phyloP scores from a whole-genome alignment of 768 basidiomycete genomes.

The Pholiota microspora region DNA sequence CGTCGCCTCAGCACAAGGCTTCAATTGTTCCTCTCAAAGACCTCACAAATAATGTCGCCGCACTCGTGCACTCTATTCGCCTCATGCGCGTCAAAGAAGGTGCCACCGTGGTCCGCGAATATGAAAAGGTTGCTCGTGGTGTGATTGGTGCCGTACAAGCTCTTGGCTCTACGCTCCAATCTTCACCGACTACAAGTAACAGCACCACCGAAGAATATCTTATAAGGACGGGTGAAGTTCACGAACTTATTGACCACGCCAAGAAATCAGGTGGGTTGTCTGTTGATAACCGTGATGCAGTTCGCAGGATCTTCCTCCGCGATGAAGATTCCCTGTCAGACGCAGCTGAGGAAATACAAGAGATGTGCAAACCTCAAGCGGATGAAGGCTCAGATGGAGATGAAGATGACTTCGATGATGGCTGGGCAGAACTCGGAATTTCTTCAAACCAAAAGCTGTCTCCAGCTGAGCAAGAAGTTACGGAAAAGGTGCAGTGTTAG shows the following conservation, averaged over 20 bases:
- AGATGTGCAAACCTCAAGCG: slow-evolving; percentile 44
- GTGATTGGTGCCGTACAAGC: slow-evolving; percentile 43
- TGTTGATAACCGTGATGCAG: slow-evolving; percentile 54
- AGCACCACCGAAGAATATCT: slow-evolving; percentile 46
- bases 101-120: slow-evolving; percentile 42
- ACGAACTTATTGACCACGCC: slow-evolving; percentile 55
- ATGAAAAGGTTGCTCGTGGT: slow-evolving; percentile 34
- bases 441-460: slow-evolving; percentile 44
- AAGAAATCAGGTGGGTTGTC: slow-evolving; percentile 49
- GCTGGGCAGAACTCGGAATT: slow-evolving; percentile 66
- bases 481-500: slow-evolving; percentile 48
- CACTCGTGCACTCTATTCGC: slow-evolving; percentile 48
- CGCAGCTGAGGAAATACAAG: slow-evolving; percentile 53
- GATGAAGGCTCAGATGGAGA: slow-evolving; percentile 29
- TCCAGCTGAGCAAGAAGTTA: slow-evolving; percentile 48
- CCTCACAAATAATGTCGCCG: slow-evolving; percentile 44
- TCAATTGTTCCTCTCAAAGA: slow-evolving; percentile 52
- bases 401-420: slow-evolving; percentile 43
- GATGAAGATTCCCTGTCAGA: slow-evolving; percentile 62
- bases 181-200: slow-evolving; percentile 13
- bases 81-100: slow-evolving; percentile 48
- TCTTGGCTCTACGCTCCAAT: slow-evolving; percentile 43
- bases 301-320: slow-evolving; percentile 46
- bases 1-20: slow-evolving; percentile 50
- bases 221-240: slow-evolving; percentile 55